A percentile compares a stretch with the other conserved stretches of the same genome.
These are phyloP conservation scores for Gymnopilus dilepis DNA, from an alignment of 768 basidiomycete genomes.

Conservation along the genomic window DNA sequence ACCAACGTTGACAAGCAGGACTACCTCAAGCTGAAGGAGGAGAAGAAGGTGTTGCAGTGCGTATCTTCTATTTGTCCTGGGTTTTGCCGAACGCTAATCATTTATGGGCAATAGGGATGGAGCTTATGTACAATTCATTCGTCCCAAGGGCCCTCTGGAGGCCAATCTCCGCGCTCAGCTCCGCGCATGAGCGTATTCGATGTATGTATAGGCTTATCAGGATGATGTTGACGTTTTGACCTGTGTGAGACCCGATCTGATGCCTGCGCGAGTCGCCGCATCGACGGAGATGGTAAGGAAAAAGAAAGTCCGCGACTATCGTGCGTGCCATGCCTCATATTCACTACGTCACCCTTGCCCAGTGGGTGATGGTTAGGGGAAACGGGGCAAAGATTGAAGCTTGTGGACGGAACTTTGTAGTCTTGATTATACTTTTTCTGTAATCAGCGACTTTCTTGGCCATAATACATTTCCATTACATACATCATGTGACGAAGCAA, in stretches of 20 bases:
- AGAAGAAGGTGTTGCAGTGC: constrained; percentile 87
- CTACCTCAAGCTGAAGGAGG: constrained; percentile 86
- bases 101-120: constrained; percentile 67
- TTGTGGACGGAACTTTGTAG: constrained; percentile 16
- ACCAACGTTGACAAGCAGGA: constrained; percentile 92
- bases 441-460: not conserved
- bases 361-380: constrained; percentile 76
- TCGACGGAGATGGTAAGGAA: constrained; percentile 4
- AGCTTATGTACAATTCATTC: constrained; percentile 93
- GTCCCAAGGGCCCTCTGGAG: constrained; percentile 85
- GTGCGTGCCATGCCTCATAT: constrained; percentile 53
- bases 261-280: constrained; percentile 15
- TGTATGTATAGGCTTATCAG: constrained; percentile 16
- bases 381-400: constrained; percentile 73
- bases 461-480: constrained; percentile 8
- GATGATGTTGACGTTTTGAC: constrained; percentile 6
- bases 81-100: constrained; percentile 3
- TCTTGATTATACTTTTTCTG: constrained; percentile 13
- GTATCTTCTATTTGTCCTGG: constrained; percentile 37
- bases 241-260: constrained; percentile 14
- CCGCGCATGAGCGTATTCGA: constrained; percentile 54
- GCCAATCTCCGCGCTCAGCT: constrained; percentile 85
- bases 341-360: constrained; percentile 70
- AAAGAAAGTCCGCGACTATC: constrained; percentile 16
- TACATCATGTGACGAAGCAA: not conserved